Percentiles rank a stretch among this genome's conserved stretches.
Evolutionary conservation across 805 yeast genomes (phyloP).

Genomic region (Candida xyloterini): DNA sequence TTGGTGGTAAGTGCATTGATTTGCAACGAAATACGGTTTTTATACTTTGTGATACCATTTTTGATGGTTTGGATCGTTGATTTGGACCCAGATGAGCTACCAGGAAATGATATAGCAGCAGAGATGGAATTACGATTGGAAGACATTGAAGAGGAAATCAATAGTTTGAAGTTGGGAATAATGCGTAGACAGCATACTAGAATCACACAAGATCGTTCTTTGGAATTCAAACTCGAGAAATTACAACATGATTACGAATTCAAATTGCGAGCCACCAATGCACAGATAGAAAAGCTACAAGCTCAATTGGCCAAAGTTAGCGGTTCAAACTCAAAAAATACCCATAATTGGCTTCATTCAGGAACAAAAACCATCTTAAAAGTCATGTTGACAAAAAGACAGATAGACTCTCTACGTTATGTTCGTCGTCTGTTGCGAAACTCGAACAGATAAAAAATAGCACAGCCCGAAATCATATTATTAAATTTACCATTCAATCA

Average conservation of each 20-base stretch:
- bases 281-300: conserved; percentile 8
- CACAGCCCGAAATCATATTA: conserved; percentile 10
- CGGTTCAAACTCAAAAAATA: neutral
- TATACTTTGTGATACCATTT: conserved; percentile 14
- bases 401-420: conserved; percentile 6
- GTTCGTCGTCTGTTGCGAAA: conserved; percentile 1
- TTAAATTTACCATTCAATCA: neutral
- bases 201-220: conserved; percentile 9
- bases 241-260: conserved; percentile 9
- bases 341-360: conserved; percentile 4
- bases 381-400: conserved; percentile 9
- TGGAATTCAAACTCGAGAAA: conserved; percentile 8
- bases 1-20: conserved; percentile 14
- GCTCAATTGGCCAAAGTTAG: conserved; percentile 2
- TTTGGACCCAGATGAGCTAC: conserved; percentile 5
- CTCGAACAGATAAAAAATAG: neutral
- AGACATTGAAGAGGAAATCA: conserved; percentile 14
- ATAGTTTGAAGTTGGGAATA: conserved; percentile 6
- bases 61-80: conserved; percentile 14
- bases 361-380: conserved; percentile 8
- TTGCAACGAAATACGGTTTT: conserved; percentile 12
- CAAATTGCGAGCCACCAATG: conserved; percentile 5
- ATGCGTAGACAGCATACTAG: conserved; percentile 13
- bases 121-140: conserved; percentile 6
- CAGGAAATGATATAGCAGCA: conserved; percentile 1